phyloP scores from a whole-genome alignment of 192 early-diverging fungal species.

The Mycoemilia scoparia region DNA sequence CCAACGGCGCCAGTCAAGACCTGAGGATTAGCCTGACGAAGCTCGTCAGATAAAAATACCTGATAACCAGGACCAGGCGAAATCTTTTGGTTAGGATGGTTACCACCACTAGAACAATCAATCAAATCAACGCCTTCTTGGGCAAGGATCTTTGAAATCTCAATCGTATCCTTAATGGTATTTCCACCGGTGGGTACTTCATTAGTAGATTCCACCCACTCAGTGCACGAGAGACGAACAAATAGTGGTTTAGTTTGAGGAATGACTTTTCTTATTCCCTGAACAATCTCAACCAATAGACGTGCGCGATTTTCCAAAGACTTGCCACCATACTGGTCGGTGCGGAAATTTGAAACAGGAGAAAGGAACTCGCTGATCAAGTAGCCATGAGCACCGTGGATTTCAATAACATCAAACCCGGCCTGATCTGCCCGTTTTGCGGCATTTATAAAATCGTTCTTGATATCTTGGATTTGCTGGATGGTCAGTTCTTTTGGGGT shows the following conservation, averaged over 20 bases:
- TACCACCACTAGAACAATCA: conserved; percentile 66
- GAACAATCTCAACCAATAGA: conserved; percentile 49
- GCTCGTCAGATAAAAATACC: conserved; percentile 46
- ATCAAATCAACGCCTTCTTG: conserved; percentile 67
- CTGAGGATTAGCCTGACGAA: conserved; percentile 37
- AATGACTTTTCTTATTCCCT: conserved; percentile 48
- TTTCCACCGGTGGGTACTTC: conserved; percentile 36
- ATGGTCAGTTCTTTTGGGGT: conserved; percentile 35
- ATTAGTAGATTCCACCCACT: conserved; percentile 33
- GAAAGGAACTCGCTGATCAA: conserved; percentile 64
- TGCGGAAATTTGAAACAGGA: conserved; percentile 64
- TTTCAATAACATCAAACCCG: conserved; percentile 78
- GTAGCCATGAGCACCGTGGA: conserved; percentile 87
- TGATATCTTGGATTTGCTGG: conserved; percentile 44
- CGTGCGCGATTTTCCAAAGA: conserved; percentile 73
- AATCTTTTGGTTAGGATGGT: conserved; percentile 33
- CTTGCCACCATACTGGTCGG: conserved; percentile 85
- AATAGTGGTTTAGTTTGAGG: conserved; percentile 68
- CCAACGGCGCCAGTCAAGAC: conserved; percentile 50
- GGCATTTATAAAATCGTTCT: conserved; percentile 41
- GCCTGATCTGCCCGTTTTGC: conserved; percentile 54
- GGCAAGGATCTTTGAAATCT: conserved; percentile 34
- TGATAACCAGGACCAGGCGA: conserved; percentile 34
- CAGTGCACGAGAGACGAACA: conserved; percentile 61
- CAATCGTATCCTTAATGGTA: conserved; percentile 55